These are phyloP conservation scores for Lepiota brunneoincarnata DNA, from an alignment of 768 basidiomycete genomes.

Conservation along the genomic window DNA sequence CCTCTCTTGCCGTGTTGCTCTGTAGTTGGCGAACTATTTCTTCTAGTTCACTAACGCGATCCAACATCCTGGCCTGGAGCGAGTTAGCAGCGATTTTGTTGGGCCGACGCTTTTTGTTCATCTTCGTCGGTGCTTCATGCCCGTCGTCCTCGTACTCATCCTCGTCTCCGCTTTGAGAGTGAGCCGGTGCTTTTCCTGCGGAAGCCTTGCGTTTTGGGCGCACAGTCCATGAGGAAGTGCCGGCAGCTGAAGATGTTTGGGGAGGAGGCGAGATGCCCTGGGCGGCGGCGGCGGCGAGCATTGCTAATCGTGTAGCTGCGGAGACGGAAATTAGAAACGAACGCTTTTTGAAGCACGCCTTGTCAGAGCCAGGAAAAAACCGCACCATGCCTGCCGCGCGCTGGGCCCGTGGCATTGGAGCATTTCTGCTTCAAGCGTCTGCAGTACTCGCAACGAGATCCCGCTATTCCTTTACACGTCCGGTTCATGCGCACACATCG, in stretches of 20 bases:
- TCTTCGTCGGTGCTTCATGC: conserved; percentile 23
- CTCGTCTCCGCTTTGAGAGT: conserved; percentile 25
- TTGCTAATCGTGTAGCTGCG: conserved; percentile 21
- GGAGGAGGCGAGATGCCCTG: conserved; percentile 17
- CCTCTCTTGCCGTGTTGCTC: conserved; percentile 28
- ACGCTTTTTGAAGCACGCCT: conserved; percentile 8
- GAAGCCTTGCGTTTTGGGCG: conserved; percentile 27
- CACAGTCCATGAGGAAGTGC: conserved; percentile 7
- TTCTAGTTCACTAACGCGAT: conserved; percentile 34
- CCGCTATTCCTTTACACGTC: conserved; percentile 39
- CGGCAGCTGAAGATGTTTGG: conserved; percentile 3
- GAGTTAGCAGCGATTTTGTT: conserved; percentile 27
- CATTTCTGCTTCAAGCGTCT: conserved; percentile 46
- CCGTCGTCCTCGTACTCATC: conserved; percentile 36
- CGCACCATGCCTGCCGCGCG: conserved; percentile 37
- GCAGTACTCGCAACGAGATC: conserved; percentile 45
- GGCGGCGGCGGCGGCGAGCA: conserved; percentile 16
- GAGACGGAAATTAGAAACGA: conserved; percentile 16
- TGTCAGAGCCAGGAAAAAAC: neutral
- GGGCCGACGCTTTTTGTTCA: conserved; percentile 30
- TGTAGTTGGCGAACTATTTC: conserved; percentile 33
- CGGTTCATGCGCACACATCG: conserved; percentile 41
- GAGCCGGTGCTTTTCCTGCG: conserved; percentile 16
- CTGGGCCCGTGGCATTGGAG: conserved; percentile 42
- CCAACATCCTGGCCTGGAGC: conserved; percentile 28